Base-by-base conservation (phyloP, 2,329 filamentous ascomycete genomes). In the Fusarium devonianum region DNA sequence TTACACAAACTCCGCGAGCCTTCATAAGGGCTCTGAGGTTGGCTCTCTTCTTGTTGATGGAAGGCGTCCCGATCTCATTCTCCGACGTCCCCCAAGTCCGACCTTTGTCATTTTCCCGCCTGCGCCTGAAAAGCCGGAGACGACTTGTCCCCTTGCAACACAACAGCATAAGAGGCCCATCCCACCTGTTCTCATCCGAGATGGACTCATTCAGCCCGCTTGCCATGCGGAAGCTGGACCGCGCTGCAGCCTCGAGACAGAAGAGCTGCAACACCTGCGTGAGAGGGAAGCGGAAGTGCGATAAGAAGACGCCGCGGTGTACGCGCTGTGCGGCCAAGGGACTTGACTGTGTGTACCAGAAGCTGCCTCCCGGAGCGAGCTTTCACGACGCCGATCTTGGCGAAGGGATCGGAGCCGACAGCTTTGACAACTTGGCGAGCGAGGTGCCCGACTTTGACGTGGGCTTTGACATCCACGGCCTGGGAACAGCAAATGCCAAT, bases 191-290 rank as follows among this genome's bases (percentile, higher is more conserved):
- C n/a, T 19, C 40, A 42, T 44, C 48, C 44, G 40, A 14, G 42
- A 66, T 65, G 63, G 60, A 66, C 18, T 58, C 63, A n/a, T 50
- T 65, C 37, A 58, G 60, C 13, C 56, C 67, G 14, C 40, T 66
- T 44, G 51, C 55, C 25, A 56, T 67, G 41, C 61, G 64, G 43
- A 69, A 67, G 57, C 59, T 66, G 53, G 66, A 68, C 29, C 65
- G 62, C 7, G 56, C 59, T 25, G 68, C 71, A 26, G 70, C 72
- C 32, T 84, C 72, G 80, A 68, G 75, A 50, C 76, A 78, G 59
- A 78, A 76, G 71, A 78, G 74, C 67, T 78, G 76, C 69, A 75
- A 78, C 55, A 71, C 75, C 42, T 79, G 76, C 58, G 76, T 78
- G 37, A 70, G 70, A 42, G 72, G 74, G 63, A 79, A 79, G 64